These are phyloP conservation scores for Lachnellula occidentalis DNA, from an alignment of 2,329 filamentous ascomycete species.

Conservation along the genomic window DNA sequence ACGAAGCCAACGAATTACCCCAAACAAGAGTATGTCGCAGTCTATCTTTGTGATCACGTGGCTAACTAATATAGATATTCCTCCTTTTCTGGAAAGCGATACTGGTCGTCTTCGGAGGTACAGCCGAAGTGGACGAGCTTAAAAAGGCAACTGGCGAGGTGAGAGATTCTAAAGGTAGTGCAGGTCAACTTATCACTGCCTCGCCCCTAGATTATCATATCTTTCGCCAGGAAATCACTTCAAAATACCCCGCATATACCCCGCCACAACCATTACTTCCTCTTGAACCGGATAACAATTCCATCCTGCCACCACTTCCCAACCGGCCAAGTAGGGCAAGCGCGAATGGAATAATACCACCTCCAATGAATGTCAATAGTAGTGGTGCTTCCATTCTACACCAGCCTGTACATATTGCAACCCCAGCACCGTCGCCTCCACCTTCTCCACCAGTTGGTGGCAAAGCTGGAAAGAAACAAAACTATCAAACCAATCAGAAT, in stretches of 20 bases:
- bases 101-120: constrained; percentile 78
- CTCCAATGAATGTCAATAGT: constrained; percentile 45
- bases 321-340: constrained; percentile 63
- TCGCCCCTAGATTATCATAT: constrained; percentile 94
- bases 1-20: constrained; percentile 57
- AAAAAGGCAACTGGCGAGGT: constrained; percentile 66
- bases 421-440: constrained; percentile 89
- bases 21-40: constrained; percentile 53
- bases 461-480: constrained; percentile 96
- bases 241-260: constrained; percentile 95
- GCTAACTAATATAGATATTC: constrained; percentile 51
- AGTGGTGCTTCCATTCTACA: constrained; percentile 78
- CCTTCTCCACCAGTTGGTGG: constrained; percentile 82
- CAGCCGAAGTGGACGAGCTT: constrained; percentile 63
- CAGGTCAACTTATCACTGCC: constrained; percentile 72
- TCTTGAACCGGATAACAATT: constrained; percentile 84
- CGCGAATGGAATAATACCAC: constrained; percentile 57
- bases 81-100: constrained; percentile 90
- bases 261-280: constrained; percentile 79
- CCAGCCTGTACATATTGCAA: constrained; percentile 97
- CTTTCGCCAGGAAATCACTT: constrained; percentile 93
- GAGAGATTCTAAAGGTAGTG: constrained; percentile 38
- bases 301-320: constrained; percentile 78
- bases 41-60: constrained; percentile 5
- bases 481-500: constrained; percentile 98